Evolutionary conservation across 148 eudicot species (phyloP).

Genomic region (Chenopodium quinoa): DNA sequence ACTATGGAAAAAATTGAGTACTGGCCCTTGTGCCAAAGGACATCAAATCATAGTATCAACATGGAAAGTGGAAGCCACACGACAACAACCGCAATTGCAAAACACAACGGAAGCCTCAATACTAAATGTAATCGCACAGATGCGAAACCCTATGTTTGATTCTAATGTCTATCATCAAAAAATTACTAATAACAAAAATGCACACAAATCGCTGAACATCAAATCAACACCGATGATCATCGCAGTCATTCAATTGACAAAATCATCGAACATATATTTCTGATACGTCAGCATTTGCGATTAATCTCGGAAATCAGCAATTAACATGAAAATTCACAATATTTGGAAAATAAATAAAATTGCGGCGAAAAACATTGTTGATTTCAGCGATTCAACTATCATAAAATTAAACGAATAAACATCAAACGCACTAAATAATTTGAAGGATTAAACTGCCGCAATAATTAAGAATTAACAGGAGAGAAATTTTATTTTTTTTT

Average conservation of each 20-base stretch:
- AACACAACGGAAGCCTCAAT: not conserved
- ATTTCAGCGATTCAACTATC: not conserved
- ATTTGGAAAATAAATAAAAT: not conserved
- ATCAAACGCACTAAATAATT: not conserved
- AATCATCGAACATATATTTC: not conserved
- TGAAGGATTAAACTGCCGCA: not conserved
- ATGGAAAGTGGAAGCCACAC: not conserved
- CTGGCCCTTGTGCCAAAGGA: too few species aligned
- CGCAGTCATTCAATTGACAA: not conserved
- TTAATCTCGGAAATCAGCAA: constrained; percentile 13
- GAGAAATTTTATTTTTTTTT: too few species aligned
- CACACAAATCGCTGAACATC: not conserved
- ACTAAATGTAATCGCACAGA: not conserved
- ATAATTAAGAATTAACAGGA: not conserved
- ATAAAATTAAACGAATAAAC: not conserved
- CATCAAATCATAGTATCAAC: not conserved
- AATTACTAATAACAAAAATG: not conserved
- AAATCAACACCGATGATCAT: not conserved
- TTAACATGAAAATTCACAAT: not conserved
- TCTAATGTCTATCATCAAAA: not conserved
- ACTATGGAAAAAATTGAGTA: not conserved
- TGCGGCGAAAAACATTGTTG: not conserved
- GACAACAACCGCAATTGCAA: not conserved
- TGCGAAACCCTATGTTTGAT: constrained; percentile 13
- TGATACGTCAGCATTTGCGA: not conserved